Evolutionary conservation across 2,329 filamentous ascomycete genomes (phyloP).

Genomic region (Alternaria sp.): DNA sequence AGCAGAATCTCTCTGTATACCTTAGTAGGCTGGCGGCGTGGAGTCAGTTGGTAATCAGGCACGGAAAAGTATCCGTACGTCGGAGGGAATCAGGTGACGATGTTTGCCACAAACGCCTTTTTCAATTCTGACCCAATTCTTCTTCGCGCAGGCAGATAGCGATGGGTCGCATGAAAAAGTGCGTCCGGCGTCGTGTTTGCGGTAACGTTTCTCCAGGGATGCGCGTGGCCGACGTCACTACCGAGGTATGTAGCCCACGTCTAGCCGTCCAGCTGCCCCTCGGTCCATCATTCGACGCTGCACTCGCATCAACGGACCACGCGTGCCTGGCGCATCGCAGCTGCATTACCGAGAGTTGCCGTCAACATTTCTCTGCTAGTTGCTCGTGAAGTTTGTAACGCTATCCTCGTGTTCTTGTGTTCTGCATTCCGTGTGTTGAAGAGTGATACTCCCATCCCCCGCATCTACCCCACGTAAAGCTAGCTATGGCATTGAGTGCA

Average conservation of each 20-base stretch:
- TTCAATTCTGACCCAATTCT: background rate
- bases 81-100: conserved; percentile 17
- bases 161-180: conserved; percentile 1
- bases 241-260: conserved; percentile 12
- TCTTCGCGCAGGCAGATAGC: conserved; percentile 16
- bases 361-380: conserved; percentile 24
- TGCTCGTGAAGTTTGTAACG: conserved; percentile 1
- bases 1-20: conserved; percentile 14
- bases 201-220: conserved; percentile 35
- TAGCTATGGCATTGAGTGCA: conserved; percentile 68
- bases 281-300: conserved; percentile 34
- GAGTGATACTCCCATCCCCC: conserved; percentile 23
- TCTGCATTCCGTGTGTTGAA: conserved; percentile 10
- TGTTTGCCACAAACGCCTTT: conserved; percentile 19
- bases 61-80: conserved; percentile 25
- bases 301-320: conserved; percentile 35
- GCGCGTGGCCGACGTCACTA: conserved; percentile 7
- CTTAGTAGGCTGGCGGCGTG: background rate
- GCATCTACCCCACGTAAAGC: conserved; percentile 37
- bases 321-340: conserved; percentile 22
- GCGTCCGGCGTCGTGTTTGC: conserved; percentile 12
- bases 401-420: conserved; percentile 6
- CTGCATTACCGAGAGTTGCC: conserved; percentile 39
- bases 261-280: conserved; percentile 35
- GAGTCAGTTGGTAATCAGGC: background rate